Base-by-base conservation (phyloP, 2,329 filamentous ascomycete species). In the Septoria petroselini region DNA sequence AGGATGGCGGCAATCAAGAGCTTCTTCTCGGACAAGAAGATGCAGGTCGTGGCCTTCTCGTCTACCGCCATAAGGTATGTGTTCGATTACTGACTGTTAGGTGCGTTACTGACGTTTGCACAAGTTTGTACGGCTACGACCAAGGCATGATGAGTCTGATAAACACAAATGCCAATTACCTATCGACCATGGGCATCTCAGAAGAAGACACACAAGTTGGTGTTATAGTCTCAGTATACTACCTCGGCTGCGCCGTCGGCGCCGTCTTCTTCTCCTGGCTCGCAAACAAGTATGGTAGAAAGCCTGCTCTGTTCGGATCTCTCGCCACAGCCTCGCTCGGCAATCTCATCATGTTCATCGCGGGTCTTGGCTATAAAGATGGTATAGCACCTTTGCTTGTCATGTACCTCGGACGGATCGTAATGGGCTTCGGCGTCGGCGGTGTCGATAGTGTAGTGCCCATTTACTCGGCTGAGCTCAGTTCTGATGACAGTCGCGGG, bases 371-470 rank as follows among this genome's bases (percentile, higher is more conserved):
- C 2, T 71, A 69, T 41, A 65, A 66, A 11, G 64, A 72, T 39
- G 67, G 9, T 3, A 14, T 27, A 7, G 35, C 43, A 11, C 43
- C 43, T 3, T 41, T 80, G 58, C 69, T 65, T 17, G 60, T 79
- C 58, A 77, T 78, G 68, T 70, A 82, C 25, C 48, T 75, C 0
- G 76, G 73, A 7, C 67, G 78, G 27, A 63, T 79, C 0, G 61
- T 81, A 17, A 80, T 81, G 78, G 76, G 76, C 2, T 58, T 82
- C 1, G 78, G 79, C 2, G 76, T 82, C 1, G 80, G 81, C 17
- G 80, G 81, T 1, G 78, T 83, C 29, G 80, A 84, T 60, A 72
- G 74, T 12, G 77, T 82, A 0, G 81, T 83, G 18, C 80, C 81
- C 0, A 76, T 81, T 1, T 83, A 83, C 65, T 77, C 72, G 49